Conservation (phyloP, 129 eudicot genomes). For the Rutidosis leptorrhynchoides region DNA sequence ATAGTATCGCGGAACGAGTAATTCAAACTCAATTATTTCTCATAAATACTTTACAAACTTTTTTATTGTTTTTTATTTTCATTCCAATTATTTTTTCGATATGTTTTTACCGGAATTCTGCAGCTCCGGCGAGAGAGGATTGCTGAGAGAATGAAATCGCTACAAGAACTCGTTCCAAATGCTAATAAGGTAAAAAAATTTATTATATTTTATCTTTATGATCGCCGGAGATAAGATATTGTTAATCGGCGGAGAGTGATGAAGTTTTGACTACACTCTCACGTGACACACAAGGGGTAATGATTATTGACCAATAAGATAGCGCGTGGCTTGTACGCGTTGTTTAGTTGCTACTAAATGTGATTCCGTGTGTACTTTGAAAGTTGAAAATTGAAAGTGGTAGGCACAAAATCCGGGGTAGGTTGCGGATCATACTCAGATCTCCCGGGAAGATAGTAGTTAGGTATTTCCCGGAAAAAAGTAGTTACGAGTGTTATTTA, state of each 20-base stretch:
- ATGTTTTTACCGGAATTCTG: constrained; percentile 17
- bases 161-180: constrained; percentile 83
- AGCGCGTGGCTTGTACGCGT: constrained; percentile 32
- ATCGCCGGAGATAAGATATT: constrained; percentile 8
- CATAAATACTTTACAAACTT: background rate
- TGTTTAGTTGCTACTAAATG: background rate
- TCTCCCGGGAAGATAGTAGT: constrained; percentile 24
- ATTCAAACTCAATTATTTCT: background rate
- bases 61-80: background rate
- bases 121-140: constrained; percentile 84
- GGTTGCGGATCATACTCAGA: constrained; percentile 35
- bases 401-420: constrained; percentile 37
- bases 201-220: background rate
- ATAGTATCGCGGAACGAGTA: constrained; percentile 85
- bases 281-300: constrained; percentile 17
- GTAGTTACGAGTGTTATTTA: constrained; percentile 10
- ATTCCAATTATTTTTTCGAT: constrained; percentile 1
- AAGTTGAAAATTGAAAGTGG: constrained; percentile 30
- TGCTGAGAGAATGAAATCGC: constrained; percentile 80
- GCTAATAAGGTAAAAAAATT: constrained; percentile 65
- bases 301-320: constrained; percentile 16
- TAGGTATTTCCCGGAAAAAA: background rate
- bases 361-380: constrained; percentile 41
- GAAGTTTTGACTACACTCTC: background rate
- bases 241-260: constrained; percentile 21